A percentile compares a stretch with the other conserved stretches of the same genome.
phyloP scores from a whole-genome alignment of 2,329 filamentous ascomycete genomes.

The Ciborinia camelliae region DNA sequence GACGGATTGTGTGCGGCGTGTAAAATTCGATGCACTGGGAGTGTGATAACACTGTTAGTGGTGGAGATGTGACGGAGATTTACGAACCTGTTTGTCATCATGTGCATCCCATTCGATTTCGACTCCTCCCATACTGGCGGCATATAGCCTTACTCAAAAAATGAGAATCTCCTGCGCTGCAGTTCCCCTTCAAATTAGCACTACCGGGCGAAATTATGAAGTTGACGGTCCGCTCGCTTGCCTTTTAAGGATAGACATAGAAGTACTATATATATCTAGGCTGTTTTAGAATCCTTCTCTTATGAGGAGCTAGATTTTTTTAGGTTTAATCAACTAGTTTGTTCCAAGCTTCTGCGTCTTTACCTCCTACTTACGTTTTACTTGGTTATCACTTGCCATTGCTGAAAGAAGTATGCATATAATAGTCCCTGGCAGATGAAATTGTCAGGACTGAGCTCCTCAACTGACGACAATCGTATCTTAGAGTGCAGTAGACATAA shows the following conservation, averaged over 20 bases:
- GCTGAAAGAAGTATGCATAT: not conserved
- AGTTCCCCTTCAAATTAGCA: not conserved
- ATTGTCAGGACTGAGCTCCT: not conserved
- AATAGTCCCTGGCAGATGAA: not conserved
- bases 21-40: not conserved
- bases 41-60: not conserved
- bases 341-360: not conserved
- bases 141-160: not conserved
- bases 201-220: not conserved
- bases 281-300: not conserved
- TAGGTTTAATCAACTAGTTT: not conserved
- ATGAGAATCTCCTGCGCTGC: not conserved
- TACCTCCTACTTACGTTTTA: not conserved
- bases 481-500: not conserved
- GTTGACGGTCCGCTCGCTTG: not conserved
- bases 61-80: not conserved
- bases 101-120: not conserved
- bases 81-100: not conserved
- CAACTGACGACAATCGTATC: not conserved
- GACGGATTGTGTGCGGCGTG: not conserved
- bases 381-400: not conserved
- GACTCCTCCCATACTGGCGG: not conserved
- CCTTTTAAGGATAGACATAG: not conserved
- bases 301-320: not conserved
- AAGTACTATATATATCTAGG: not conserved